Evolutionary conservation across 345 rosid species (phyloP), one percentile per base, ranked within the genome.

Genomic region (Syzygium aromaticum): DNA sequence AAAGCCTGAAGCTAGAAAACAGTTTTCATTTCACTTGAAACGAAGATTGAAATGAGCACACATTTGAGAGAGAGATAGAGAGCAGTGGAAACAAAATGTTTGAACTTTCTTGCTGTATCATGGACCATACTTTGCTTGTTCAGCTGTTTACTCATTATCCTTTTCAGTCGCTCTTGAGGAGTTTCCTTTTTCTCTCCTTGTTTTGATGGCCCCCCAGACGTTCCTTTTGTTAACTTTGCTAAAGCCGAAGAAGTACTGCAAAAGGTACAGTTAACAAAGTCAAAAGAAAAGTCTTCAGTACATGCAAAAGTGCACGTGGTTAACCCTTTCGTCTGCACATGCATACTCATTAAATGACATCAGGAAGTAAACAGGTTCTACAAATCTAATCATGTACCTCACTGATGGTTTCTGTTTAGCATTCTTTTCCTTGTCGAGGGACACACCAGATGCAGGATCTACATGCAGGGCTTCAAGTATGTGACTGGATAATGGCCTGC

Each of bases 381-480:
- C 63, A 53, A 52, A 84, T 28, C 49, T 25, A 59, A 78, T 38
- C 40, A 30, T 52, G 88, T 90, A 96, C 99, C 98, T 96, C 85
- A 87, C 93, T 61, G 88, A 84, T 46, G 86, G 86, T 84, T 87
- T 87, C 82, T 59, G 57, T 63, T 87, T 87, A 57, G 73, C 49
- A 85, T 84, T 73, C 90, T 95, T 98, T 86, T 95, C 98, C 90
- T 94, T 96, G 77, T 96, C 99, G 86, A 94, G 92, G 52, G 98
- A 92, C 57, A 95, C 92, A 91, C 98, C 99, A 88, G 99, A 94
- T 56, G 99, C 99, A 89, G 99, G 99, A 91, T 98, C 99, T 88
- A 96, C 94, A 92, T 98, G 97, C 89, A 98, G 90, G 53, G 99
- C 99, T 93, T 96, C 99, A 85, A 98, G 99, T 88, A 98, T 96